A percentile compares a stretch with the other conserved stretches of the same genome.
Conservation (phyloP, 805 yeast genomes). For the Cyberlindnera mrakii region DNA sequence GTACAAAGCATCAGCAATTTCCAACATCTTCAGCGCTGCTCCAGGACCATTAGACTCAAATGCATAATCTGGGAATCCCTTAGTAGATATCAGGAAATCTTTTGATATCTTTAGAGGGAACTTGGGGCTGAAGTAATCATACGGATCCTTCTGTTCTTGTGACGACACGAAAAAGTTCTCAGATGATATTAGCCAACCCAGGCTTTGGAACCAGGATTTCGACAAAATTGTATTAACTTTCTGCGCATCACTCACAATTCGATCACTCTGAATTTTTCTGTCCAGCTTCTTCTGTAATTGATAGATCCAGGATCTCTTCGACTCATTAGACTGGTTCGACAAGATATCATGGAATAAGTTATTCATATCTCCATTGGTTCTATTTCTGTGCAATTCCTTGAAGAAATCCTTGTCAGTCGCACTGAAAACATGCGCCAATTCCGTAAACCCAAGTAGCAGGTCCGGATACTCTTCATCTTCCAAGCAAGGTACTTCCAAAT, state of each 20-base stretch:
- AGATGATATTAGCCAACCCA: slow-evolving; percentile 21
- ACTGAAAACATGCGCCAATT: slow-evolving; percentile 19
- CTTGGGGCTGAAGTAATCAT: slow-evolving; percentile 15
- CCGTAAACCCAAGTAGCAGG: slow-evolving; percentile 18
- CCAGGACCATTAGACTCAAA: slow-evolving; percentile 23
- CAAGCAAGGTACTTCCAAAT: slow-evolving; percentile 17
- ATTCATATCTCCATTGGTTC: slow-evolving; percentile 8
- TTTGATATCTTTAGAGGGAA: slow-evolving; percentile 20
- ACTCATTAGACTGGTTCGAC: slow-evolving; percentile 10
- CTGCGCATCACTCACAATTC: slow-evolving; percentile 16
- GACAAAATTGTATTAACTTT: slow-evolving; percentile 19
- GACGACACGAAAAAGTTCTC: slow-evolving; percentile 16
- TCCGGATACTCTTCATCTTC: slow-evolving; percentile 23
- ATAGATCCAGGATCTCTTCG: slow-evolving; percentile 18
- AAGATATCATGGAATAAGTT: slow-evolving; percentile 10
- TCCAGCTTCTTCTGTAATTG: slow-evolving; percentile 18
- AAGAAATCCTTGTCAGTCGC: slow-evolving; percentile 20
- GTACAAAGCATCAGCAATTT: slow-evolving; percentile 21
- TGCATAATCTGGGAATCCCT: slow-evolving; percentile 18
- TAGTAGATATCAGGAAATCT: slow-evolving; percentile 13
- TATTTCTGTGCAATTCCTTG: slow-evolving; percentile 16
- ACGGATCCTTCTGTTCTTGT: slow-evolving; percentile 8
- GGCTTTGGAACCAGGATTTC: slow-evolving; percentile 20
- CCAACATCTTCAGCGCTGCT: slow-evolving; percentile 17
- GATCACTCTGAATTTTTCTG: slow-evolving; percentile 6